phyloP scores from a whole-genome alignment of 192 early-diverging fungal genomes.

The Nowakowskiella sp. region DNA sequence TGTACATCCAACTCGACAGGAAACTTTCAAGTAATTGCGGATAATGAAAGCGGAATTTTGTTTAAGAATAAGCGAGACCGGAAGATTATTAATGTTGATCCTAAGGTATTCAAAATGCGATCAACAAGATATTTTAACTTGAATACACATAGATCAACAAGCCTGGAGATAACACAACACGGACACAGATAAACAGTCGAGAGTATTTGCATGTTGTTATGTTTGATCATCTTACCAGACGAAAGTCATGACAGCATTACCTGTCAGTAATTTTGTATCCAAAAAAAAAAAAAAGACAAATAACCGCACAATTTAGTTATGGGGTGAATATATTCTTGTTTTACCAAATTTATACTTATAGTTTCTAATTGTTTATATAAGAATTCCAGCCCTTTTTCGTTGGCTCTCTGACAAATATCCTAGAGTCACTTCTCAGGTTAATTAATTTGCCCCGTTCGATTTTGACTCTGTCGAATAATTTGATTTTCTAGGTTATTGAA shows the following conservation, averaged over 20 bases:
- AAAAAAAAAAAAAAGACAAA: no score
- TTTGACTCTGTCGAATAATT: no score
- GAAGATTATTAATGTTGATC: slow-evolving; percentile 62
- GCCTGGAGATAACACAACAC: slow-evolving; percentile 54
- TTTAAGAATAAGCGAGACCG: slow-evolving; percentile 60
- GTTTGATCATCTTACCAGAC: slow-evolving; percentile 53
- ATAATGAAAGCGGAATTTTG: slow-evolving; percentile 55
- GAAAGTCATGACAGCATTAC: slow-evolving; percentile 27
- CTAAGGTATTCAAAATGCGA: slow-evolving; percentile 31
- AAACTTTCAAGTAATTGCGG: slow-evolving; percentile 60
- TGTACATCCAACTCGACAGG: slow-evolving; percentile 55
- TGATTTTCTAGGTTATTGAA: no score
- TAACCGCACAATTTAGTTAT: no score
- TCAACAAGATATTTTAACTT: neutral
- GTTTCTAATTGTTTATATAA: slow-evolving; percentile 14
- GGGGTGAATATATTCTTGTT: no score
- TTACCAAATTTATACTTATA: no score
- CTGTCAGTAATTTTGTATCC: no score
- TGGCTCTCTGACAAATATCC: slow-evolving; percentile 54
- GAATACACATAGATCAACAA: slow-evolving; percentile 28
- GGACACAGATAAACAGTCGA: slow-evolving; percentile 36
- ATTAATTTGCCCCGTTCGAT: no score
- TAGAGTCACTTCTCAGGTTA: slow-evolving; percentile 40
- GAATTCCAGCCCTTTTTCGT: slow-evolving; percentile 31
- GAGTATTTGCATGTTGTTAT: slow-evolving; percentile 60